Evolutionary conservation across 164 flowering plant species (phyloP).

Genomic region (Brasenia schreberi): DNA sequence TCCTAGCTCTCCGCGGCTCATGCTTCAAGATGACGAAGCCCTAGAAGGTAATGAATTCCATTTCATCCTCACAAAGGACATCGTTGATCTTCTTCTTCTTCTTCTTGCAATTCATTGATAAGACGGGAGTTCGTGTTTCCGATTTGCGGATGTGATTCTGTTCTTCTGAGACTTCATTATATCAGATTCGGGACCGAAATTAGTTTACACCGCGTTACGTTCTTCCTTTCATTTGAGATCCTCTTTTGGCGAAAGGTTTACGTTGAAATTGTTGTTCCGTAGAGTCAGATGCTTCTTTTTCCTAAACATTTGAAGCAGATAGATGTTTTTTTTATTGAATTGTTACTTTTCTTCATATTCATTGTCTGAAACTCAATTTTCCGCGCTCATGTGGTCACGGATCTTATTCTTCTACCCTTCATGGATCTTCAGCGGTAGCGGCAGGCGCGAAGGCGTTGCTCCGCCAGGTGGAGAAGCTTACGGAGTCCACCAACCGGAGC

Average conservation of each 20-base stretch:
- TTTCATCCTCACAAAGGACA: not conserved
- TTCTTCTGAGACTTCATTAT: not conserved
- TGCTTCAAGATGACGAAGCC: not conserved
- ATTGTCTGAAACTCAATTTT: not conserved
- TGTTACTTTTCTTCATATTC: not conserved
- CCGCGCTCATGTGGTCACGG: too few species aligned
- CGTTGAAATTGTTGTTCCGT: too few species aligned
- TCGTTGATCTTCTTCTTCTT: not conserved
- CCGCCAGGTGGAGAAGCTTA: not conserved
- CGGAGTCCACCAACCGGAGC: not conserved
- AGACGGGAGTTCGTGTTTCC: not conserved
- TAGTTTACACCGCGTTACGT: not conserved
- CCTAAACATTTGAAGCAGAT: too few species aligned
- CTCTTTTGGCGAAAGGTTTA: too few species aligned
- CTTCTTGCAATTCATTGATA: not conserved
- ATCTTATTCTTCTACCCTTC: conserved; percentile 1
- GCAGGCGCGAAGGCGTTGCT: not conserved
- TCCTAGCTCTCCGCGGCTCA: not conserved
- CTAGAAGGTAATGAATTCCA: not conserved
- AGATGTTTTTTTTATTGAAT: too few species aligned
- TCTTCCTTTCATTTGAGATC: too few species aligned
- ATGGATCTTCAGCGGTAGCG: not conserved
- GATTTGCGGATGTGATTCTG: not conserved
- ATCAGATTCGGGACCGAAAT: not conserved
- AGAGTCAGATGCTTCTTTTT: too few species aligned